phyloP scores from a whole-genome alignment of 2,329 filamentous ascomycete genomes.

The Penicillium polonicum region DNA sequence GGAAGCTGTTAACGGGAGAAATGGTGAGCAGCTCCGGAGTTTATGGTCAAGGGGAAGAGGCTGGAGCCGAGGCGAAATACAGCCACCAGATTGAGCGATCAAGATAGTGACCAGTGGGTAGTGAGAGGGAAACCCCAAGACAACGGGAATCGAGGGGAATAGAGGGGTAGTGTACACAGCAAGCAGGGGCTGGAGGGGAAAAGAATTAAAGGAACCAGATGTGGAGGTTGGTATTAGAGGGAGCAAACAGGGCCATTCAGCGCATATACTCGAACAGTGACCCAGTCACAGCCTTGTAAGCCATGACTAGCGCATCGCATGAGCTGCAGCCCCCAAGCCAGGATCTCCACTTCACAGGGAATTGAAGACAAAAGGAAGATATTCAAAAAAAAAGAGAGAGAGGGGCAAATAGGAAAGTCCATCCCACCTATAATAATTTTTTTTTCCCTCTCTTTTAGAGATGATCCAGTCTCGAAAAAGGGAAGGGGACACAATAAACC shows the following conservation, averaged over 20 bases:
- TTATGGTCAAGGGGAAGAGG: neutral
- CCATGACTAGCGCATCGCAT: slow-evolving; percentile 2
- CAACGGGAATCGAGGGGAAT: neutral
- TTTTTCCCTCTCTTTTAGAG: neutral
- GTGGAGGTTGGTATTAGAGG: slow-evolving; percentile 1
- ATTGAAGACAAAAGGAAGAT: neutral
- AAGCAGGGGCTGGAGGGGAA: neutral
- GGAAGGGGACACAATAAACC: neutral
- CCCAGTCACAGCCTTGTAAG: slow-evolving; percentile 2
- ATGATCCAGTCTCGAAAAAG: neutral
- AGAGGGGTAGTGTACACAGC: neutral
- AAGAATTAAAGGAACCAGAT: neutral
- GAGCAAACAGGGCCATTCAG: slow-evolving; percentile 2
- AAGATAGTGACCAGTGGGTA: slow-evolving; percentile 8
- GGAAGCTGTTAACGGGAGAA: neutral
- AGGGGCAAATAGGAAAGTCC: slow-evolving; percentile 3
- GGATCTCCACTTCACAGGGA: neutral
- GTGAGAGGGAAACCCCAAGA: neutral
- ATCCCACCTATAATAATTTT: slow-evolving; percentile 17
- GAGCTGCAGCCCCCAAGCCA: slow-evolving; percentile 4
- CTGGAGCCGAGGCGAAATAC: neutral
- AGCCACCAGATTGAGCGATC: slow-evolving; percentile 3
- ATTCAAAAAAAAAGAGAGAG: neutral
- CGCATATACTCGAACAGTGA: neutral
- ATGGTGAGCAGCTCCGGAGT: neutral